A percentile compares a stretch with the other conserved stretches of the same genome.
phyloP scores from a whole-genome alignment of 2,329 filamentous ascomycete species.

The Fusarium decemcellulare region DNA sequence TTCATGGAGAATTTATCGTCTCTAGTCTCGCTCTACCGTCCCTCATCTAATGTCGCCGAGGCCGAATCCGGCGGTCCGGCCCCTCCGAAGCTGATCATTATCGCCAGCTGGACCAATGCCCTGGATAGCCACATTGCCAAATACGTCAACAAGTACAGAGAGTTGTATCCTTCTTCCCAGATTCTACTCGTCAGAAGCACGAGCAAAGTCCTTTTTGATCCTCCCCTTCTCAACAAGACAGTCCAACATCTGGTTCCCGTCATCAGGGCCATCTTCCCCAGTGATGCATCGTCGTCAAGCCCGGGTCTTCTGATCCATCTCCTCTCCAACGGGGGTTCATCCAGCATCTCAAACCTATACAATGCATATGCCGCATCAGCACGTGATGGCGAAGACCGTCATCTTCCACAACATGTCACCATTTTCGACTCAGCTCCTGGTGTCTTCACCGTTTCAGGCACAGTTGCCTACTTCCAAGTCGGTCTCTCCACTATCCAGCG shows the following conservation, averaged over 20 bases:
- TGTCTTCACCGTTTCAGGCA: neutral
- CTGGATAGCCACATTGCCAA: conserved; percentile 29
- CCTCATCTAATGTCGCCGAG: neutral
- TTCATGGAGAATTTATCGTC: conserved; percentile 27
- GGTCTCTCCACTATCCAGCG: neutral
- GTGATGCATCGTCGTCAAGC: neutral
- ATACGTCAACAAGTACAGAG: conserved; percentile 28
- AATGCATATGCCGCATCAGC: conserved; percentile 14
- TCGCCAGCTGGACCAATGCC: conserved; percentile 30
- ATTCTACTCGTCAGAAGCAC: conserved; percentile 19
- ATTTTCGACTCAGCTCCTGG: conserved; percentile 29
- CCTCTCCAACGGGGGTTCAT: conserved; percentile 25
- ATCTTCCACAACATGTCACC: conserved; percentile 14
- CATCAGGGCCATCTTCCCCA: neutral
- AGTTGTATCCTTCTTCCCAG: neutral
- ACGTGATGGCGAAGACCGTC: neutral
- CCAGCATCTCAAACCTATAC: conserved; percentile 9
- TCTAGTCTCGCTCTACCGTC: conserved; percentile 22
- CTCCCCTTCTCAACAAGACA: neutral
- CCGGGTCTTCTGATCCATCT: conserved; percentile 17
- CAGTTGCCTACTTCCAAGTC: conserved; percentile 13
- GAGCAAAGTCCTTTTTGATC: conserved; percentile 11
- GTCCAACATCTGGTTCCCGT: conserved; percentile 1
- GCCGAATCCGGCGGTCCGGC: neutral
- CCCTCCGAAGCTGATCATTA: conserved; percentile 24